Percentiles rank a stretch among this genome's conserved stretches.
Evolutionary conservation across 257 asterid genomes (phyloP).

Genomic region (Primulina eburnea): DNA sequence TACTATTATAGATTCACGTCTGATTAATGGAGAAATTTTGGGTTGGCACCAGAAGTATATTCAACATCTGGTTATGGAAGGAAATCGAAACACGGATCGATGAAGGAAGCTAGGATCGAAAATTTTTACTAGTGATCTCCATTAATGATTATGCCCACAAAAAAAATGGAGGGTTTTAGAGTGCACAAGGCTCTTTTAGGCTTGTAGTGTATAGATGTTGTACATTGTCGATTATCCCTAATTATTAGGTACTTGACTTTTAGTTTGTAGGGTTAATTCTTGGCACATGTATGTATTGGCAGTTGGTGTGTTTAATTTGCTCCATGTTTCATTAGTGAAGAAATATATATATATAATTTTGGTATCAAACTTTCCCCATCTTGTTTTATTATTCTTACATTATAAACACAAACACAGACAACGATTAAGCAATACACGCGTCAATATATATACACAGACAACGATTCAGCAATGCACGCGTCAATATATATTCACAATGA

Average conservation of each 20-base stretch:
- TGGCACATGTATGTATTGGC: neutral
- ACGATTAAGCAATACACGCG: too few relatives aligned
- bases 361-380: too few relatives aligned
- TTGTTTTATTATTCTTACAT: too few relatives aligned
- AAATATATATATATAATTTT: too few relatives aligned
- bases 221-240: slow-evolving; percentile 30
- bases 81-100: neutral
- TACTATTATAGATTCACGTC: slow-evolving; percentile 18
- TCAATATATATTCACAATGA: too few relatives aligned
- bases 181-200: slow-evolving; percentile 20
- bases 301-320: neutral
- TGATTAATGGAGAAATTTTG: slow-evolving; percentile 30
- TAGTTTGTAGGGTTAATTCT: slow-evolving; percentile 26
- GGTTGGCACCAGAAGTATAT: slow-evolving; percentile 29
- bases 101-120: neutral
- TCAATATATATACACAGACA: too few relatives aligned
- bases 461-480: too few relatives aligned
- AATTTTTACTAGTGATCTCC: slow-evolving; percentile 6
- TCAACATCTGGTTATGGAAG: slow-evolving; percentile 15
- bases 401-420: too few relatives aligned
- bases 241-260: slow-evolving; percentile 25
- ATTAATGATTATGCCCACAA: slow-evolving; percentile 13
- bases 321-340: neutral
- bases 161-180: slow-evolving; percentile 6
- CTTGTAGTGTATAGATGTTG: slow-evolving; percentile 29